These are phyloP conservation scores for Fusarium acutatum DNA, from an alignment of 2,329 filamentous ascomycete genomes.

Conservation along the genomic window DNA sequence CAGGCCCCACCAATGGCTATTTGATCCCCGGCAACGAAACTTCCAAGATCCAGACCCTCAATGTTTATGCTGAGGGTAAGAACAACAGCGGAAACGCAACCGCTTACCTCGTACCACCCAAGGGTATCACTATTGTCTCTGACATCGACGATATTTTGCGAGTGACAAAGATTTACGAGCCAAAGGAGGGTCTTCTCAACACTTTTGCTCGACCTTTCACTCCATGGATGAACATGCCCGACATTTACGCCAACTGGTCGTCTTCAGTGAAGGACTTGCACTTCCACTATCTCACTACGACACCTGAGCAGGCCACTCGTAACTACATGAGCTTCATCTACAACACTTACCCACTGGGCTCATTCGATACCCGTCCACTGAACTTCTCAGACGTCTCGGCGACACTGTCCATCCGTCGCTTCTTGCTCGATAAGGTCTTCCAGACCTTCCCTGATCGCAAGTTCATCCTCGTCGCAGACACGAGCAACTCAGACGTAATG, in stretches of 20 bases:
- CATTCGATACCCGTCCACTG: conserved; percentile 79
- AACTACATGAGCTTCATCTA: conserved; percentile 86
- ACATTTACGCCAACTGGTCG: conserved; percentile 80
- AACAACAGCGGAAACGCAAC: conserved; percentile 74
- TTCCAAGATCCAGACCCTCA: conserved; percentile 70
- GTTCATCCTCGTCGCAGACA: conserved; percentile 80
- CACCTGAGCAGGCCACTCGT: conserved; percentile 78
- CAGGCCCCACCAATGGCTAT: conserved; percentile 57
- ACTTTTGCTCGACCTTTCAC: conserved; percentile 76
- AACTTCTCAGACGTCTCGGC: conserved; percentile 82
- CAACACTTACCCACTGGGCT: conserved; percentile 78
- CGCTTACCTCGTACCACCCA: conserved; percentile 76
- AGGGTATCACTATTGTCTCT: conserved; percentile 76
- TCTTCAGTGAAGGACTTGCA: conserved; percentile 72
- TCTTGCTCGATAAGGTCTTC: conserved; percentile 76
- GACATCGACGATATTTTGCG: conserved; percentile 85
- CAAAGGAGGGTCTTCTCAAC: conserved; percentile 78
- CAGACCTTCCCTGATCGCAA: conserved; percentile 78
- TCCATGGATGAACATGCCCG: conserved; percentile 81
- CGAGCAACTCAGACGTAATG: conserved; percentile 81
- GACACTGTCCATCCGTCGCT: conserved; percentile 75
- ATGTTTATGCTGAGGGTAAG: conserved; percentile 72
- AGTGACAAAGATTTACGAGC: conserved; percentile 82
- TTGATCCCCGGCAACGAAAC: conserved; percentile 72
- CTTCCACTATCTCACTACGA: conserved; percentile 85